Conservation (phyloP, 1,284 basidiomycete genomes). For the Fistulinella cinereoalba region DNA sequence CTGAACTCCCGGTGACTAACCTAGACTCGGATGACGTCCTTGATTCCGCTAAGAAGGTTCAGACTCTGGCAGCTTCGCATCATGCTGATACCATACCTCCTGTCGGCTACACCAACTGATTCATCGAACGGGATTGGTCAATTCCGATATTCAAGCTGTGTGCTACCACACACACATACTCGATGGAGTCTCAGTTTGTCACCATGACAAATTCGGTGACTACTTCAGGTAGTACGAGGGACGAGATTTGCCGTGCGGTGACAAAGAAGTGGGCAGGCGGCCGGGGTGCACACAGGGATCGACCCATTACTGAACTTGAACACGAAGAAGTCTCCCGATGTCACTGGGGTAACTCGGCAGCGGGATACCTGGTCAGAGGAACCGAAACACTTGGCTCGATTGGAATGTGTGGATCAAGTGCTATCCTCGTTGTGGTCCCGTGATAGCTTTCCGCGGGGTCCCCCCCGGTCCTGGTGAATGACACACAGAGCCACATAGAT, state of each 20-base stretch:
- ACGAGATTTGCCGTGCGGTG: constrained; percentile 49
- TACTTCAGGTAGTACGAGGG: constrained; percentile 36
- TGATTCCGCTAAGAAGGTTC: constrained; percentile 14
- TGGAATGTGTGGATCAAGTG: constrained; percentile 43
- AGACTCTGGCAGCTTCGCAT: constrained; percentile 24
- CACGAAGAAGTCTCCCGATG: neutral
- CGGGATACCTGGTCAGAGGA: constrained; percentile 27
- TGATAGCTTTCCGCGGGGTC: constrained; percentile 25
- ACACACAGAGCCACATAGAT: too few species aligned
- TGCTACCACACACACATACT: constrained; percentile 36
- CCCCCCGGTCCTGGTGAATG: neutral
- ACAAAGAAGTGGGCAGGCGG: constrained; percentile 45
- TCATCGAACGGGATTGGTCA: constrained; percentile 20
- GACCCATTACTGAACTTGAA: constrained; percentile 16
- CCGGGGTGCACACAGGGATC: constrained; percentile 36
- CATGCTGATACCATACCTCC: constrained; percentile 27
- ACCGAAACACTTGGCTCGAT: constrained; percentile 37
- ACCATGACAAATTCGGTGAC: constrained; percentile 40
- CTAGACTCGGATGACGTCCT: constrained; percentile 7
- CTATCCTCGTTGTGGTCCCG: constrained; percentile 32
- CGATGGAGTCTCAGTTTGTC: too few species aligned
- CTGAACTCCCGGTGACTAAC: constrained; percentile 29
- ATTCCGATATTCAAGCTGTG: constrained; percentile 29
- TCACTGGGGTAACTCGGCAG: constrained; percentile 4
- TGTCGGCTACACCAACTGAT: constrained; percentile 4